Evolutionary conservation across 805 yeast species (phyloP), one percentile per base, ranked within the genome.

Genomic region (Kazachstania africana): DNA sequence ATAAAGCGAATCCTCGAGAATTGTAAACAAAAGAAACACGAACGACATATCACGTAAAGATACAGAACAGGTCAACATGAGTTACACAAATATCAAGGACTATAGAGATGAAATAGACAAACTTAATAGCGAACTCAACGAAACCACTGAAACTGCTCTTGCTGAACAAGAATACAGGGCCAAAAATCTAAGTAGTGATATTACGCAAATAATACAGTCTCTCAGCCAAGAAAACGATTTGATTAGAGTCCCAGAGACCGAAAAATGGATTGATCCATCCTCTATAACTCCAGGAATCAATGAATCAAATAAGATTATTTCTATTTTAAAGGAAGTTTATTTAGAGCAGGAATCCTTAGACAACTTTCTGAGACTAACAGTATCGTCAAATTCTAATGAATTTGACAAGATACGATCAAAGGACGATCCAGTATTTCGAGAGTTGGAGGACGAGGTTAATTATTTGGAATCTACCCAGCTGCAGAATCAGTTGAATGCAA

Each of bases 341-440:
- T 34, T 54, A 30, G 55, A 54, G 32, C 53, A 50, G 33, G 59
- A 54, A 27, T 40, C 54, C 0, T 32, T 54, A 16, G 59, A 54
- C 31, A 44, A 46, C 32, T 53, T 53, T 31, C 36, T 53, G 22
- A 41, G 59, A 16, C 44, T 45, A 16, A 50, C 51, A 0, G 39
- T 53, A 14, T 46, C 54, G 5, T 40, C 52, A 4, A 29, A 32
- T 20, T 6, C 8, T 9, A 23, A 23, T 13, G 39, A 40, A 15
- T 28, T 39, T 6, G 25, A 43, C 27, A 41, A 42, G 16, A 20
- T 53, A 3, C 36, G 40, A 4, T 39, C 53, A 8, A 37, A 36
- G n/a, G 34, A 45, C 12, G 55, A 53, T 33, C 42, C 47, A 21
- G 37, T 35, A 22, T 47, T 36, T 33, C 37, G 36, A 16, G 35